These are phyloP conservation scores for Cyclotella kingstonii DNA, from an alignment of 108 stramenopile genomes.

Conservation along the genomic window DNA sequence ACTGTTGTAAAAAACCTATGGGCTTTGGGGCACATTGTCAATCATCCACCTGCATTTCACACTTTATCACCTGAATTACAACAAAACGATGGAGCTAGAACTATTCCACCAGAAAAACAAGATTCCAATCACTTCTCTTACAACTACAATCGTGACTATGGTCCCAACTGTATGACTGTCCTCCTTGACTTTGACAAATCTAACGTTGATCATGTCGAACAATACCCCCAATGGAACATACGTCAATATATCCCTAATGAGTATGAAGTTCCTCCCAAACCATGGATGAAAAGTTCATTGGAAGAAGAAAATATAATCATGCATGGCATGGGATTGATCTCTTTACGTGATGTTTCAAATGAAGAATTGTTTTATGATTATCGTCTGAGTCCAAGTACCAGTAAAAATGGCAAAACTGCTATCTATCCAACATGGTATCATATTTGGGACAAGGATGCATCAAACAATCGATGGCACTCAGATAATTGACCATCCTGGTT, in stretches of 20 bases:
- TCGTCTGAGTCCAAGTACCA: constrained; percentile 43
- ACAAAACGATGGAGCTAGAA: not conserved
- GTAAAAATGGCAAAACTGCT: constrained; percentile 4
- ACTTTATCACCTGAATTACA: constrained; percentile 2
- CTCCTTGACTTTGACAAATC: constrained; percentile 70
- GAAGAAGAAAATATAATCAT: constrained; percentile 62
- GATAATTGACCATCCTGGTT: not conserved
- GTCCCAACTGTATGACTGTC: constrained; percentile 62
- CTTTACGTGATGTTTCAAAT: constrained; percentile 63
- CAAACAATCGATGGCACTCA: constrained; percentile 35
- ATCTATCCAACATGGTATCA: constrained; percentile 67
- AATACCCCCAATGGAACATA: constrained; percentile 8
- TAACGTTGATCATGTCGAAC: constrained; percentile 49
- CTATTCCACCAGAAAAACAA: not conserved
- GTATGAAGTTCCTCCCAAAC: constrained; percentile 63
- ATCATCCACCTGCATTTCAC: constrained; percentile 63
- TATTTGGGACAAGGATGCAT: constrained; percentile 36
- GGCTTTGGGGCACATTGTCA: constrained; percentile 80
- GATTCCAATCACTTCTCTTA: not conserved
- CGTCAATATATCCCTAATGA: constrained; percentile 67
- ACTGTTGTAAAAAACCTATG: constrained; percentile 75
- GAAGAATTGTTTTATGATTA: constrained; percentile 89
- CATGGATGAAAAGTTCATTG: constrained; percentile 38
- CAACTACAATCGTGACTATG: not conserved
- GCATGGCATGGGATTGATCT: constrained; percentile 76